Conservation (phyloP, 306 rosid species). For the Cicer yamashitae region DNA sequence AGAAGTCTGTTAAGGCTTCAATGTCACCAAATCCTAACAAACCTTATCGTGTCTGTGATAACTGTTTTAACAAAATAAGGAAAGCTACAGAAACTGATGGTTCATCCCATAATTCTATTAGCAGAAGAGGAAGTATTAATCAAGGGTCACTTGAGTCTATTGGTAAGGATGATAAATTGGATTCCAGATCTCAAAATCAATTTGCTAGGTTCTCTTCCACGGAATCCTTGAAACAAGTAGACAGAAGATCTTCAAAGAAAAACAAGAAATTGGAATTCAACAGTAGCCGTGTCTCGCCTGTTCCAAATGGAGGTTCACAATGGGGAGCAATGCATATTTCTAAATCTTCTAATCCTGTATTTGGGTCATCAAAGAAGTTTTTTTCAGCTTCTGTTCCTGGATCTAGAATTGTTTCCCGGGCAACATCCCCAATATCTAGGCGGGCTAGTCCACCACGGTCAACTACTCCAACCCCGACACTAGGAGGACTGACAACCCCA, state of each 20-base stretch:
- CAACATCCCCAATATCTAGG: constrained; percentile 97
- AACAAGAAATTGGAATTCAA: constrained; percentile 93
- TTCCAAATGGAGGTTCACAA: constrained; percentile 90
- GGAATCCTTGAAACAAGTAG: constrained; percentile 91
- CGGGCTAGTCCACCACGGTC: constrained; percentile 98
- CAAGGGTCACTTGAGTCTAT: constrained; percentile 69
- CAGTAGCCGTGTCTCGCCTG: constrained; percentile 93
- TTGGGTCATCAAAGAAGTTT: constrained; percentile 95
- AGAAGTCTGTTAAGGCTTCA: constrained; percentile 92
- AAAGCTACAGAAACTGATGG: constrained; percentile 72
- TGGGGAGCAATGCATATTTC: constrained; percentile 89
- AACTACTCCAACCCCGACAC: constrained; percentile 96
- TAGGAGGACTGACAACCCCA: constrained; percentile 95
- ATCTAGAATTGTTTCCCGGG: constrained; percentile 98
- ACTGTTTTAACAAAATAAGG: constrained; percentile 78
- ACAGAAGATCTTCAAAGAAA: constrained; percentile 81
- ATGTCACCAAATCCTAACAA: constrained; percentile 99
- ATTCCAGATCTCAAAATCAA: constrained; percentile 75
- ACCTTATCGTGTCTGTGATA: constrained; percentile 96
- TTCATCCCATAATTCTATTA: constrained; percentile 78
- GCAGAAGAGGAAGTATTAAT: constrained; percentile 91
- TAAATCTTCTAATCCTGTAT: constrained; percentile 92
- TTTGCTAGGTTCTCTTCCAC: constrained; percentile 74
- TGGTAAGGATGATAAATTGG: constrained; percentile 83
- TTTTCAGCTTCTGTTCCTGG: constrained; percentile 99